Evolutionary conservation across 75 land plant species (phyloP), one percentile per base, ranked within the genome.

Genomic region (Sequoiadendron giganteum): DNA sequence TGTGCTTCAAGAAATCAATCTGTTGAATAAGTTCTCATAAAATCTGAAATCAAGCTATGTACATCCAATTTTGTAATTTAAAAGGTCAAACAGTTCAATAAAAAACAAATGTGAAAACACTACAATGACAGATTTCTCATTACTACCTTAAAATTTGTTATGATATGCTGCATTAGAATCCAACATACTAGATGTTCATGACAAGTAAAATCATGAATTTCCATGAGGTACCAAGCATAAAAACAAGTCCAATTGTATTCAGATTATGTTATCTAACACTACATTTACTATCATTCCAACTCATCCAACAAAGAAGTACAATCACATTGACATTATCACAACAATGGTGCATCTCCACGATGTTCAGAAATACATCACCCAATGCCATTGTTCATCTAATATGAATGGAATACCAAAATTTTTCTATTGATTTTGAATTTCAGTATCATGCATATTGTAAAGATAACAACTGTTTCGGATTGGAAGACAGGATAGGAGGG

Each of bases 31-130:
- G 13, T 42, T 81, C 19, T 81, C n/a, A 1, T 43, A 45, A 10
- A 43, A 81, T 81, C 45, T 45, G 83, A 81, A 81, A 21, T 21
- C 83, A 45, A 81, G 48, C 47, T 43, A 81, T 45, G 45, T 81
- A 45, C 30, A 81, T 81, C 30, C 83, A 81, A 15, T 45, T 43
- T 81, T 34, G 77, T 65, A 65, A 65, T 5, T 65, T 65, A 73
- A 2, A 68, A 73, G 38, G 38, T 73, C 38, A 73, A 32, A 0
- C 38, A 34, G 36, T 73, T 32, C n/a, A 72, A 28, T 11, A 52
- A 72, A 30, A 68, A 25, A 30, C 30, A 36, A 28, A 72, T 72
- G 34, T 72, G 34, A 72, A 28, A 21, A 72, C 34, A 2, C 77
- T 30, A 73, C 77, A 30, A 32, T 13, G 13, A 30, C 15, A 32